Evolutionary conservation across 2,329 filamentous ascomycete genomes (phyloP), one percentile per base, ranked within the genome.

Genomic region (Remersonia thermophila): DNA sequence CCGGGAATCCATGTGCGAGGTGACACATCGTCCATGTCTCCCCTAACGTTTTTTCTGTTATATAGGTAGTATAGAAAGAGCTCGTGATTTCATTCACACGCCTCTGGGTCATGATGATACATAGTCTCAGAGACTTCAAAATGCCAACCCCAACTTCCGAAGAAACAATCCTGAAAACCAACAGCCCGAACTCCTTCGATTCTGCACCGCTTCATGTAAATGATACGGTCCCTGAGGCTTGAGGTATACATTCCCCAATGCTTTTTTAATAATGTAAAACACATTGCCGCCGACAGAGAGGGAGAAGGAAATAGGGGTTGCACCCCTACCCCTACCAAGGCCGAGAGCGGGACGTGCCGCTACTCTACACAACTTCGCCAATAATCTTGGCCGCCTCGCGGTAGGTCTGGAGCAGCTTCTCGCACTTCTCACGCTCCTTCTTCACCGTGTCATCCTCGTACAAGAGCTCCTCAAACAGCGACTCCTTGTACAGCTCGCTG

Each of bases 371-470:
- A 41, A 98, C 91, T 63, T 98, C 91, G 42, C 91, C 86, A 45
- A 98, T 89, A 57, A 98, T 98, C 71, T 93, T 95, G 44, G 89
- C 86, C 14, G 91, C 91, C 65, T 98, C 91, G 54, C 86, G 86
- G 65, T 98, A 98, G 14, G 91, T 98, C 56, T 82, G 78, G 44
- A 96, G 73, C 47, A 98, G 69, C 59, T 86, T 91, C 69, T 98
- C 91, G 62, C 91, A 98, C 71, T 98, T 98, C 66, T 96, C 89
- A 44, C 89, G 77, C 64, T 96, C 89, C 54, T 86, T 87, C 71
- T 96, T 95, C 56, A 98, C 89, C 15, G 77, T 84, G 55, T 98
- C 91, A 54, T 98, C 91, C 60, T 98, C 91, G 60, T 98, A 96
- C 27, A 98, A 67, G 37, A 98, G 71, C 56, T 98, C 89, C 49